Base-by-base conservation (phyloP, 352 stramenopile species). In the Blastocystis sp. region DNA sequence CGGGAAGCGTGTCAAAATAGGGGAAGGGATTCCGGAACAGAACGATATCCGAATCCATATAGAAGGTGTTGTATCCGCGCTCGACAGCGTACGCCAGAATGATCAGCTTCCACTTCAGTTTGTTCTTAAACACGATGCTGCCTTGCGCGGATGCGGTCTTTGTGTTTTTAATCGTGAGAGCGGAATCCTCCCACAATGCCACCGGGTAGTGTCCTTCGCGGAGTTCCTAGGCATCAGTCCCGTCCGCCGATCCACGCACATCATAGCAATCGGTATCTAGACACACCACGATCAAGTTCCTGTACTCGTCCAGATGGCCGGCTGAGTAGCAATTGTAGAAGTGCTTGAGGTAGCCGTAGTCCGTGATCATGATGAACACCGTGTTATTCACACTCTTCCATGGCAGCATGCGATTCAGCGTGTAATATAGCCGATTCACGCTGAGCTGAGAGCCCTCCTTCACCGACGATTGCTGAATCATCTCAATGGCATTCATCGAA, bases 41-140 rank as follows among this genome's bases (percentile, higher is more conserved):
- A 12, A 67, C 61, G 26, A 67, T 67, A n/a, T 67, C 61, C n/a
- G 61, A 67, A n/a, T 67, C 61, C 61, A 67, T 67, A 24, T 67
- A 67, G 9, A 67, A 55, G 45, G 45, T 55, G 9, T 55, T 6
- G 45, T 55, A 55, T 6, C 45, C 45, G 6, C 16, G 45, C 45
- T 55, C 6, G 45, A 55, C 45, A 6, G 45, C 45, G 45, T 55
- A 55, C 6, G 9, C 45, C 45, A 55, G 45, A 55, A 55, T 55
- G 45, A 55, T 16, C 6, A 55, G 45, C 16, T 55, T 55, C 45
- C 45, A 55, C 45, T 55, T 55, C 45, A 55, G 45, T 16, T 55
- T 55, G 45, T 16, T 6, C 45, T 55, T 55, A 16, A 55, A 55
- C 45, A 16, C 9, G 45, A 55, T 19, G 16, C 45, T 55, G 16